phyloP scores from a whole-genome alignment of 176 grass and related monocot species.

The Alopecurus myosuroides region DNA sequence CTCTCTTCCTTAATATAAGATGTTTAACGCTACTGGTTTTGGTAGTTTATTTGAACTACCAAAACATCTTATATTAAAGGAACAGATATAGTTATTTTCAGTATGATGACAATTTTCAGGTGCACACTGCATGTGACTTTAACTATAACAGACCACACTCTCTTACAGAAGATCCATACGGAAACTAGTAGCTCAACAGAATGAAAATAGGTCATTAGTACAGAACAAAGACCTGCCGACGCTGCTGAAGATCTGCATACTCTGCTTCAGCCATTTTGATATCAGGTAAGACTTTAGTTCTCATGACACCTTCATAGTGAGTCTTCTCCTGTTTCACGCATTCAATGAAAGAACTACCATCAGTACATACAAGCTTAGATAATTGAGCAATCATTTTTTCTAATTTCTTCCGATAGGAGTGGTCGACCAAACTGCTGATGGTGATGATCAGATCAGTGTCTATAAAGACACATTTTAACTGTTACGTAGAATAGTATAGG shows the following conservation, averaged over 20 bases:
- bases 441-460: too few species aligned
- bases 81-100: too few species aligned
- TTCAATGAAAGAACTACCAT: too few species aligned
- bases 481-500: neutral
- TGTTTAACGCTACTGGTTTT: too few species aligned
- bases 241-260: slow-evolving; percentile 44
- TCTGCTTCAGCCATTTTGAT: slow-evolving; percentile 71
- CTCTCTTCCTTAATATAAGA: too few species aligned
- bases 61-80: too few species aligned
- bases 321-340: too few species aligned
- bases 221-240: slow-evolving; percentile 53
- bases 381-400: neutral
- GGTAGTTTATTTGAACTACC: too few species aligned
- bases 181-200: neutral
- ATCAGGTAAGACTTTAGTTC: slow-evolving; percentile 63
- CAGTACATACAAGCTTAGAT: neutral
- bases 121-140: neutral
- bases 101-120: neutral
- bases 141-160: neutral
- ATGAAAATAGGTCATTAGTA: neutral
- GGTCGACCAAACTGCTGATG: neutral
- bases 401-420: neutral
- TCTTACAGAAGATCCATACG: neutral
- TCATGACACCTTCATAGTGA: slow-evolving; percentile 70
- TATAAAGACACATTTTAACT: too few species aligned